Evolutionary conservation across 352 stramenopile species (phyloP), one percentile per base, ranked within the genome.

Genomic region (Pythium graminicola): DNA sequence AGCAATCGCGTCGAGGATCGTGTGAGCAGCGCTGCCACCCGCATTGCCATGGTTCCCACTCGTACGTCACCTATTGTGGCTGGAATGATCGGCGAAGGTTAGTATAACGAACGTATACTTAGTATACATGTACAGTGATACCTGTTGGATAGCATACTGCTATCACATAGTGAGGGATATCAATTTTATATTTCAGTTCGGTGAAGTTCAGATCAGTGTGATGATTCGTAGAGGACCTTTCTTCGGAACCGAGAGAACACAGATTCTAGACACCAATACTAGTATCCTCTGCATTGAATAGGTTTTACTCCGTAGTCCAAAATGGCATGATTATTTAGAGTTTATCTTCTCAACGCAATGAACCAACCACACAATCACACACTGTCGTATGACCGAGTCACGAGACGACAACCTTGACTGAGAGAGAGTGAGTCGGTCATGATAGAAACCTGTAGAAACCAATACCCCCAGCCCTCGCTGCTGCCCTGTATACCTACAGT

Each of bases 21-120:
- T 22, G 50, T 32, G 13, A 54, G 27, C 45, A 39, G 16, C 14
- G 42, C 24, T 16, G 14, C 32, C 31, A 59, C 19, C 23, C 35
- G 26, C 33, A 29, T 27, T 10, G 17, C 44, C 39, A 6, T 22
- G 43, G 20, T 60, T 45, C 8, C 8, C 36, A 26, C 19, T 42
- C 38, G 29, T 50, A 55, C 39, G 24, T 51, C 46, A 51, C 38
- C 35, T 36, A 36, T 31, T n/a, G 35, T 27, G 35, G 53, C 46
- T 27, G 47, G 48, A 63, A 63, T 57, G 55, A 44, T 57, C 55
- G 48, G 26, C 27, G 48, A 54, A 6, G 33, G 8, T 19, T 6
- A 17, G 52, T 60, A 53, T 60, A n/a, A n/a, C n/a, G n/a, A n/a
- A 60, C 32, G 17, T 14, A n/a, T 40, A 20, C 6, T 41, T 23